Base-by-base conservation (phyloP, 2,329 filamentous ascomycete species). In the Fusarium sp. region DNA sequence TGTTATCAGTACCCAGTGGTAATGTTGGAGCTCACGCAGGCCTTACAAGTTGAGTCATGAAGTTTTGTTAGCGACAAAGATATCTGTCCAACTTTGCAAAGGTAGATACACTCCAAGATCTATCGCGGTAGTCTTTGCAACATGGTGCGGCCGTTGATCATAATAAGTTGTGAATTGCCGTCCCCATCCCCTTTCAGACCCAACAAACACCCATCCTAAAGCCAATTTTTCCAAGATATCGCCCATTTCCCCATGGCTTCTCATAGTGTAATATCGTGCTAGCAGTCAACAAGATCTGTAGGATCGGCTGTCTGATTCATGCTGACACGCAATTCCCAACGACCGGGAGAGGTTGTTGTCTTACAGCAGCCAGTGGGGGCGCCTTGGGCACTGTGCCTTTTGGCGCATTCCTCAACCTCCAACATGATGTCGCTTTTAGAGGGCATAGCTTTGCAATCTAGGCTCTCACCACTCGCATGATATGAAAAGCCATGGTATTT, bases 181-280 rank as follows among this genome's bases (percentile, higher is more conserved):
- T 37, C 9, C 0, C 5, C 8, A 18, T 18, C 4, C 9, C 16
- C 9, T 10, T 18, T 18, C 16, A 1, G 6, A 37, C 3, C 16
- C 32, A 4, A 18, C 5, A 18, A 37, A 37, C 16, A 3, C 2
- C 32, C 8, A 10, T 10, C 14, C 8, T 2, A 16, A 37, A n/a
- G n/a, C n/a, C n/a, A n/a, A n/a, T n/a, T n/a, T n/a, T n/a, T n/a
- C n/a, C n/a, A n/a, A n/a, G n/a, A n/a, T n/a, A n/a, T n/a, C n/a
- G n/a, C n/a, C n/a, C n/a, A n/a, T n/a, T n/a, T n/a, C n/a, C n/a
- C n/a, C n/a, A n/a, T n/a, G n/a, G n/a, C n/a, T n/a, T n/a, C n/a
- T n/a, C n/a, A n/a, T n/a, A n/a, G n/a, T n/a, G n/a, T n/a, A n/a
- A n/a, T n/a, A n/a, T n/a, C n/a, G n/a, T n/a, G n/a, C 34, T 37